phyloP scores from a whole-genome alignment of 768 basidiomycete genomes.

The Scleroderma citrinum region DNA sequence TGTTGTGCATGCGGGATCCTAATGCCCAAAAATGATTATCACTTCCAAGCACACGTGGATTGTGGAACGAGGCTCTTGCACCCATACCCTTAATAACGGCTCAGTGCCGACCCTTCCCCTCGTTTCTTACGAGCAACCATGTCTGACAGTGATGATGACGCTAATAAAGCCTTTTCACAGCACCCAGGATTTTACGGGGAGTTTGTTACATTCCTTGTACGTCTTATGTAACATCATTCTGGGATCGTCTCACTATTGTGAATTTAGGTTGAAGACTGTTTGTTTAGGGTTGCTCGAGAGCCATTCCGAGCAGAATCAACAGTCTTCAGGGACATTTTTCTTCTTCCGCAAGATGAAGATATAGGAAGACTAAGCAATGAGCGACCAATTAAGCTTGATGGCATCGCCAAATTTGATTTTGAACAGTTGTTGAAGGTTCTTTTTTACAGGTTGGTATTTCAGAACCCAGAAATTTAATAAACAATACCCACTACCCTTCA shows the following conservation, averaged over 20 bases:
- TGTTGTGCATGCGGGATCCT: too few relatives aligned
- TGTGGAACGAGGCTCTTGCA: too few relatives aligned
- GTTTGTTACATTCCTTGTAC: not conserved
- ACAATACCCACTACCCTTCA: not conserved
- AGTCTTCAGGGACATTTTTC: not conserved
- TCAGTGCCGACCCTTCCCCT: too few relatives aligned
- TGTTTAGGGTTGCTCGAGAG: not conserved
- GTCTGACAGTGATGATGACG: too few relatives aligned
- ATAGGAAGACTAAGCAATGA: too few relatives aligned
- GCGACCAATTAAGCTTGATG: too few relatives aligned
- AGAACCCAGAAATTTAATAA: not conserved
- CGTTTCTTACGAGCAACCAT: too few relatives aligned
- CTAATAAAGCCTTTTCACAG: too few relatives aligned
- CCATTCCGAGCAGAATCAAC: not conserved
- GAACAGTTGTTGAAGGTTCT: not conserved
- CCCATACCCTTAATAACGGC: too few relatives aligned
- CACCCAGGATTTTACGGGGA: not conserved
- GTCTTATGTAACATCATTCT: not conserved
- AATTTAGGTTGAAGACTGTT: not conserved
- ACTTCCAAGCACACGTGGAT: too few relatives aligned
- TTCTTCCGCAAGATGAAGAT: not conserved
- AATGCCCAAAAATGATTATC: too few relatives aligned
- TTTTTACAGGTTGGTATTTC: not conserved
- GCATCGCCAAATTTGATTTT: not conserved
- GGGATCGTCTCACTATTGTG: not conserved